Evolutionary conservation across 768 basidiomycete species (phyloP).

Genomic region (Cystofilobasidium capitatum): DNA sequence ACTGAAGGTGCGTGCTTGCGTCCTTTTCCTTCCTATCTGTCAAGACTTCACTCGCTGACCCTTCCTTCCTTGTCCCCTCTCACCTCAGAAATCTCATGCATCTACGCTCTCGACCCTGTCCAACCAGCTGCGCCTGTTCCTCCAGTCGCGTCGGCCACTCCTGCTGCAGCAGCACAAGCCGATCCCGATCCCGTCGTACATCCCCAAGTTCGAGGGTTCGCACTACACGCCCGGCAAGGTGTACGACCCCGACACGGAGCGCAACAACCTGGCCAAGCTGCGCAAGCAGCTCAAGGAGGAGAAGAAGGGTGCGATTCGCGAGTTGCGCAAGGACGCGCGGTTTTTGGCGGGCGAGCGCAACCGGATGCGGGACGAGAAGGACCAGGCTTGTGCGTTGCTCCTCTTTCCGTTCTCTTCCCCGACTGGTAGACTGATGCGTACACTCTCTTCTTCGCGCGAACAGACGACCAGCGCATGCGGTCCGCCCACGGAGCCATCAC

Average conservation of each 20-base stretch:
- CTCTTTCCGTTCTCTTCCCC: background rate
- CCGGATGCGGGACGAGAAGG: slow-evolving; percentile 75
- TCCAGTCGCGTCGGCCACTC: slow-evolving; percentile 65
- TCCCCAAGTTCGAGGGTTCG: slow-evolving; percentile 85
- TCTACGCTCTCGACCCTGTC: slow-evolving; percentile 47
- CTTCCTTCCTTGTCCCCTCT: slow-evolving; percentile 22
- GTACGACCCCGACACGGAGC: slow-evolving; percentile 86
- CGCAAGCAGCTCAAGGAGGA: slow-evolving; percentile 87
- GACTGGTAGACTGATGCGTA: background rate
- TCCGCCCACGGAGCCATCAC: slow-evolving; percentile 44
- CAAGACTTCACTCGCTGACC: background rate
- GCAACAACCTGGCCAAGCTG: slow-evolving; percentile 75
- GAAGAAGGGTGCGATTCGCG: slow-evolving; percentile 89
- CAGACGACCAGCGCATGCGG: slow-evolving; percentile 49
- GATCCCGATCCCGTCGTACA: slow-evolving; percentile 84
- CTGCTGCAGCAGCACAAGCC: slow-evolving; percentile 85
- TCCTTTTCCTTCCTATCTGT: background rate
- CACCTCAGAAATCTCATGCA: slow-evolving; percentile 45
- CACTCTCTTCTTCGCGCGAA: background rate
- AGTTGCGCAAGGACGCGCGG: slow-evolving; percentile 85
- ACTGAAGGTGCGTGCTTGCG: slow-evolving; percentile 49
- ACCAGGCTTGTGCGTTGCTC: slow-evolving; percentile 45
- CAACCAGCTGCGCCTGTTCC: slow-evolving; percentile 63
- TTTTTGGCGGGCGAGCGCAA: slow-evolving; percentile 86
- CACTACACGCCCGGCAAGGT: slow-evolving; percentile 54